Base-by-base conservation (phyloP, 2,329 filamentous ascomycete genomes). In the Geosmithia putterillii region DNA sequence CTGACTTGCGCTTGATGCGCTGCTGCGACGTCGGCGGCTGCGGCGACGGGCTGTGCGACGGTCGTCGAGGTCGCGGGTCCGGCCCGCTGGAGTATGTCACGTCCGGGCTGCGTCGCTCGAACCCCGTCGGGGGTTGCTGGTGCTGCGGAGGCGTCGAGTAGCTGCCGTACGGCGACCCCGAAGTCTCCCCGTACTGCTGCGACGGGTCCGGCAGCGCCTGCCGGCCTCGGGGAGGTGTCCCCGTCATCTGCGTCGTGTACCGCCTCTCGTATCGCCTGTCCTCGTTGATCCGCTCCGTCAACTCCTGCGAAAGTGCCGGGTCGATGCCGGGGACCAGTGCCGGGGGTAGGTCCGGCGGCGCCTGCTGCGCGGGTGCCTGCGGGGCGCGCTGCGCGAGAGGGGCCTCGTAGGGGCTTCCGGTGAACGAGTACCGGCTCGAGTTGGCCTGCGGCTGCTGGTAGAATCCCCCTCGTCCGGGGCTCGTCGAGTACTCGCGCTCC, bases 1-100 rank as follows among this genome's bases (percentile, higher is more conserved):
- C 75, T 1, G 83, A 87, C 58, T 89, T 89, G 42, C 84, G 76
- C 46, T 65, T 70, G 47, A 79, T 77, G 28, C 72, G 75, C 48
- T 74, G 71, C 51, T 70, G 58, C 50, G 66, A 55, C 49, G 70
- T 57, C 14, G 71, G 53, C 1, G 57, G 53, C 25, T 58, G 70
- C 49, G 67, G 64, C 4, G 66, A 67, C 23, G 61, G 21, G 18
- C 34, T 47, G 35, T 21, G 17, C 8, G 19, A 25, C n/a, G n/a
- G n/a, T n/a, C 23, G 28, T 12, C 32, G 20, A 32, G 41, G 21
- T 9, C 39, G 39, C 32, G 23, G 39, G 21, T 45, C 43, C 15
- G 54, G 47, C 3, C 54, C 60, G 21, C 53, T 59, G 2, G 61
- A 58, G 44, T 70, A 67, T 4, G 62, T 54, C 4, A 69, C 36